A percentile compares a stretch with the other conserved stretches of the same genome.
phyloP scores from a whole-genome alignment of 441 rosid genomes.

The Aquilaria agallochum region DNA sequence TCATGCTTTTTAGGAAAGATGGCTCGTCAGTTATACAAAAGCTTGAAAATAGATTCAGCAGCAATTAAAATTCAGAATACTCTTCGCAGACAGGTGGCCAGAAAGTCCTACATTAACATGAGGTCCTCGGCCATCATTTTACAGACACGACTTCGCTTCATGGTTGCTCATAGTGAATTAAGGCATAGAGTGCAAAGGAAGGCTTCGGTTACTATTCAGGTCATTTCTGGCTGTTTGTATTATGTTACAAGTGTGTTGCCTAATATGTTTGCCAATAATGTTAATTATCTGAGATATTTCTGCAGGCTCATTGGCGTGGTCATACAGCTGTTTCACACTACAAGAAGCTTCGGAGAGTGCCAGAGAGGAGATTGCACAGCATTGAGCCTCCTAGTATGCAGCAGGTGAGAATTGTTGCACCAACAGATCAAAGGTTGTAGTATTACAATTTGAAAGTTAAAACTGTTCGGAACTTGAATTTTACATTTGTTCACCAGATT shows the following conservation, averaged over 20 bases:
- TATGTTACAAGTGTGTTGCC: not conserved
- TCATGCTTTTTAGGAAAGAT: slow-evolving; percentile 44
- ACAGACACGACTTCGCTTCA: slow-evolving; percentile 68
- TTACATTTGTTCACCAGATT: too few relatives aligned
- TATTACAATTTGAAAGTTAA: too few relatives aligned
- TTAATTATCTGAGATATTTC: slow-evolving; percentile 15
- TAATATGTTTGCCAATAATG: slow-evolving; percentile 16
- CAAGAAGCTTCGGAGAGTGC: slow-evolving; percentile 32
- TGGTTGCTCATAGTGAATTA: slow-evolving; percentile 49
- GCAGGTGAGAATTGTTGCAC: too few relatives aligned
- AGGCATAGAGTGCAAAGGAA: slow-evolving; percentile 28
- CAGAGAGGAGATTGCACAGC: too few relatives aligned
- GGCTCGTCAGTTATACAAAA: slow-evolving; percentile 34
- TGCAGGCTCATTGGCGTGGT: slow-evolving; percentile 72
- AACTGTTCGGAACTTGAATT: too few relatives aligned
- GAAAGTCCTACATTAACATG: slow-evolving; percentile 34
- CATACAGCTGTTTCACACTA: slow-evolving; percentile 46
- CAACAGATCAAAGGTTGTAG: too few relatives aligned
- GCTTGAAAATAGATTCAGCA: slow-evolving; percentile 54
- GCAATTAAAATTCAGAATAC: slow-evolving; percentile 78
- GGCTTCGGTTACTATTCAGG: slow-evolving; percentile 71
- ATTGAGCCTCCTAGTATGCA: too few relatives aligned
- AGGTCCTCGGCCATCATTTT: slow-evolving; percentile 55
- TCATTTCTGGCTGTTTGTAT: slow-evolving; percentile 18
- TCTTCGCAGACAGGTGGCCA: slow-evolving; percentile 61